phyloP scores from a whole-genome alignment of 179 eudicot species.

The Beta macrorhiza region DNA sequence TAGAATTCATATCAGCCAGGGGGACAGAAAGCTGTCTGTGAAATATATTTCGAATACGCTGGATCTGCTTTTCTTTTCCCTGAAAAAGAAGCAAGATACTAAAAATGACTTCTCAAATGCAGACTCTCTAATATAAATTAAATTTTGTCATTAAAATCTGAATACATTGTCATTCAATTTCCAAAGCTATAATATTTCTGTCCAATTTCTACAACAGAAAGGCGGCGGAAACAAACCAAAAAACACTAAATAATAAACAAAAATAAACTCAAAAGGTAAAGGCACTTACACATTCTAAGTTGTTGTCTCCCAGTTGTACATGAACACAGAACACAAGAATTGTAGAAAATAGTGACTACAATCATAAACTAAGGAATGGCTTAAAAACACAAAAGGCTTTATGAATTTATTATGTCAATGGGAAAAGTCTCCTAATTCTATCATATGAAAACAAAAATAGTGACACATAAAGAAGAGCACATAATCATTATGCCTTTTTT shows the following conservation, averaged over 20 bases:
- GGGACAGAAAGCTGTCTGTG: constrained; percentile 89
- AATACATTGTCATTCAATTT: background rate
- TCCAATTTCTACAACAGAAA: background rate
- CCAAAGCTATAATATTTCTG: background rate
- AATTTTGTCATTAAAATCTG: background rate
- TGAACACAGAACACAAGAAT: background rate
- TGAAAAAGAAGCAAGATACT: constrained; percentile 26
- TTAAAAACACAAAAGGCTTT: background rate
- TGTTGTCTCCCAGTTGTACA: background rate
- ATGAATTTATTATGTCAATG: background rate
- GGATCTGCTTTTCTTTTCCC: constrained; percentile 83
- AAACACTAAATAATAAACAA: background rate
- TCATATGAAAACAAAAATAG: background rate
- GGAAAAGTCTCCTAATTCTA: background rate
- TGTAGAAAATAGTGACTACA: background rate
- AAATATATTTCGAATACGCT: constrained; percentile 69
- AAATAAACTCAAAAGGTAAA: background rate
- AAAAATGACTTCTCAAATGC: background rate
- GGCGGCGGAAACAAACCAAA: background rate
- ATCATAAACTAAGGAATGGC: background rate
- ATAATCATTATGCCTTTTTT: background rate
- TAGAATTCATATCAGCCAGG: constrained; percentile 44
- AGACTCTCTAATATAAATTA: background rate
- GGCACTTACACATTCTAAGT: background rate
- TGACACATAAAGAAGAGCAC: background rate